Evolutionary conservation across 1,284 basidiomycete species (phyloP).

Genomic region (Pyrrhoderma noxium): DNA sequence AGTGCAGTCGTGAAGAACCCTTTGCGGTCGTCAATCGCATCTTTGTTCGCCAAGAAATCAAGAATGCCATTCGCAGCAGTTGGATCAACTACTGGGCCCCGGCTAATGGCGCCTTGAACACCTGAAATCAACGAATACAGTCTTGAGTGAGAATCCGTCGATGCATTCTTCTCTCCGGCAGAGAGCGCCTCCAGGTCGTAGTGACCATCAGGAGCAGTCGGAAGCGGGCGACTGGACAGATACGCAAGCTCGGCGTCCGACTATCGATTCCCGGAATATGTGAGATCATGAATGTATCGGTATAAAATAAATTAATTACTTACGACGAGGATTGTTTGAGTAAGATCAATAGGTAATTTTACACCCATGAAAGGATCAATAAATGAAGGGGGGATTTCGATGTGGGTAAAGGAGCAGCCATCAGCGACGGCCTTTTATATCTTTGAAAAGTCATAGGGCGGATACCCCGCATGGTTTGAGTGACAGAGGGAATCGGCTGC

Average conservation of each 20-base stretch:
- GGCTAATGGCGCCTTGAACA: slow-evolving; percentile 11
- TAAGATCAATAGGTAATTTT: slow-evolving; percentile 6
- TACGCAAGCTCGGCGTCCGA: slow-evolving; percentile 13
- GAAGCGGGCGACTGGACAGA: slow-evolving; percentile 8
- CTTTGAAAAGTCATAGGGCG: no score
- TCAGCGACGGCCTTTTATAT: no score
- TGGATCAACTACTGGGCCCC: slow-evolving; percentile 15
- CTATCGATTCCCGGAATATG: neutral
- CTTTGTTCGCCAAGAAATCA: slow-evolving; percentile 26
- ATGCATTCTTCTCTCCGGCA: slow-evolving; percentile 9
- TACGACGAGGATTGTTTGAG: slow-evolving; percentile 9
- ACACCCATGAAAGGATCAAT: neutral
- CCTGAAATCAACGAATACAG: slow-evolving; percentile 12
- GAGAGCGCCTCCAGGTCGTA: slow-evolving; percentile 19
- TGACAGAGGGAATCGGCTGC: no score
- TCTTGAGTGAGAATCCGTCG: slow-evolving; percentile 14
- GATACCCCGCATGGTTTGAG: no score
- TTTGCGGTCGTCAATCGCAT: slow-evolving; percentile 32
- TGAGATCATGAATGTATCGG: neutral
- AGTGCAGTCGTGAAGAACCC: slow-evolving; percentile 29
- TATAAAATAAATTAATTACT: neutral
- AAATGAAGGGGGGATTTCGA: no score
- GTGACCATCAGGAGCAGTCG: slow-evolving; percentile 18
- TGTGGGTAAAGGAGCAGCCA: no score
- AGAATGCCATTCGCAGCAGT: slow-evolving; percentile 15